Evolutionary conservation across 495 filamentous ascomycete genomes (phyloP).

Genomic region (Penicillium odoratum): DNA sequence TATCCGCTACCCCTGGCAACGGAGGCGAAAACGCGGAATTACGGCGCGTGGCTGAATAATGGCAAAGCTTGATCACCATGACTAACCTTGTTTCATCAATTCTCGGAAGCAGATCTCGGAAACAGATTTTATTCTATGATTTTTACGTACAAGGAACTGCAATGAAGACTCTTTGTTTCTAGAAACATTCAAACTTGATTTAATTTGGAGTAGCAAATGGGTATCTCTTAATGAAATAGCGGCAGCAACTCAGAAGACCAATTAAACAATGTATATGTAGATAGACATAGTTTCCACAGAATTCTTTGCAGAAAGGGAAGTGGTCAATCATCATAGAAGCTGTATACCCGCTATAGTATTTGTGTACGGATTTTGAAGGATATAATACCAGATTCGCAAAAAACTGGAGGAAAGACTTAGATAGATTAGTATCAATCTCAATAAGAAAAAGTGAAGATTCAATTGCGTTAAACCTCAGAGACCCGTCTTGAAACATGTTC

Average conservation of each 20-base stretch:
- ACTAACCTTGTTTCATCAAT: not conserved
- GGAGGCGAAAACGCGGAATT: not conserved
- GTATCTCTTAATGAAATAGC: not conserved
- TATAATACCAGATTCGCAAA: not conserved
- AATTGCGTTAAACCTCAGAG: slow-evolving; percentile 17
- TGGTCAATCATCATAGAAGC: not conserved
- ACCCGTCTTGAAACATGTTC: slow-evolving; percentile 30
- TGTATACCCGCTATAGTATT: not conserved
- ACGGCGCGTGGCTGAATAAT: not conserved
- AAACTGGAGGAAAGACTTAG: not conserved
- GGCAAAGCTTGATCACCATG: slow-evolving; percentile 1
- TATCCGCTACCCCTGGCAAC: not conserved
- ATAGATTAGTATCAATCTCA: too few species aligned
- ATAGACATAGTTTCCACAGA: not conserved
- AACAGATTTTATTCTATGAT: too few species aligned
- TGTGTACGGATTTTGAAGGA: not conserved
- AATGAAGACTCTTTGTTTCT: too few species aligned
- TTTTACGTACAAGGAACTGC: too few species aligned
- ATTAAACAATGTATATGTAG: slow-evolving; percentile 1
- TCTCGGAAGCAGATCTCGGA: not conserved
- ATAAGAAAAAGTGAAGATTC: not conserved
- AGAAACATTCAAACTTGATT: too few species aligned
- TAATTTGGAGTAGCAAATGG: too few species aligned
- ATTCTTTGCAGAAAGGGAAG: slow-evolving; percentile 1
- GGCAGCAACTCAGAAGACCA: not conserved